phyloP scores from a whole-genome alignment of 768 basidiomycete genomes.

The Termitomyces sp. region DNA sequence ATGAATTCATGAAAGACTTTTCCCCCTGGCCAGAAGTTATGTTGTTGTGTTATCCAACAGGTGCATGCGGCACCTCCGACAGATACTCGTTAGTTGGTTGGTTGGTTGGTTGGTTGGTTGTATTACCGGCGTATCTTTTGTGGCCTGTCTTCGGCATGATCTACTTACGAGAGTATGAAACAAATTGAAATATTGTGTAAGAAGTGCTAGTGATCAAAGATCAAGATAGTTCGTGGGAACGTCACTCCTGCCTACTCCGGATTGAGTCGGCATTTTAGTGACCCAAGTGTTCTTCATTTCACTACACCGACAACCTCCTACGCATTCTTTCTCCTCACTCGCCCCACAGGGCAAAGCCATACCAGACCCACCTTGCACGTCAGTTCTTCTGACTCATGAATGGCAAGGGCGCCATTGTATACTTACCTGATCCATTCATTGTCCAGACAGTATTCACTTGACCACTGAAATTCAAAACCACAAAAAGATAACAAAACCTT shows the following conservation, averaged over 20 bases:
- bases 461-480: constrained; percentile 27
- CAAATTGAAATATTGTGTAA: not conserved
- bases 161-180: not conserved
- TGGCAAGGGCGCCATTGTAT: not conserved
- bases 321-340: constrained; percentile 65
- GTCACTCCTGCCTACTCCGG: constrained; percentile 20
- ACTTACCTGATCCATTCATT: constrained; percentile 10
- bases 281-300: constrained; percentile 45
- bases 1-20: no score
- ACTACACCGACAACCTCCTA: constrained; percentile 36
- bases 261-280: constrained; percentile 19
- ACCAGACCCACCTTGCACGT: constrained; percentile 14
- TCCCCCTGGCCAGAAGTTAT: no score
- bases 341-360: constrained; percentile 85
- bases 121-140: constrained; percentile 1
- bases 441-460: constrained; percentile 24
- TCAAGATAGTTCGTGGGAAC: constrained; percentile 30
- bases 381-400: not conserved
- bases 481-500: constrained; percentile 46
- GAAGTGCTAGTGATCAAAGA: not conserved
- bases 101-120: no score
- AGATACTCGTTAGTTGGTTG: no score
- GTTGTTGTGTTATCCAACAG: no score
- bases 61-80: no score
- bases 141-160: constrained; percentile 4